Evolutionary conservation across 2,329 filamentous ascomycete species (phyloP).

Genomic region (Chrysoporthe austroafricana): DNA sequence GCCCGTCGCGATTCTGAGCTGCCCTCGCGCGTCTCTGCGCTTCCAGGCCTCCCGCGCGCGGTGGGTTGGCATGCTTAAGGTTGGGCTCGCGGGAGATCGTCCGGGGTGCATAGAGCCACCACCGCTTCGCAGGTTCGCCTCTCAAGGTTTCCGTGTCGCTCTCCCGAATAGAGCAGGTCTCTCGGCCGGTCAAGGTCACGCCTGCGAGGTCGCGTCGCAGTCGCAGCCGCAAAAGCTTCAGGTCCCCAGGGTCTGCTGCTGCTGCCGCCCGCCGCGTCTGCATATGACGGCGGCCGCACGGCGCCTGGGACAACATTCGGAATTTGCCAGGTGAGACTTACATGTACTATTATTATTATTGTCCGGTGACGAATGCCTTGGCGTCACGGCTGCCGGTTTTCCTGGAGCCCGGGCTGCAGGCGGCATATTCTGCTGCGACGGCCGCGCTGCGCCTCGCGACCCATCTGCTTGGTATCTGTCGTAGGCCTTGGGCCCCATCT

Average conservation of each 20-base stretch:
- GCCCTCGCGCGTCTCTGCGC: neutral
- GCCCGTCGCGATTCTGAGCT: neutral
- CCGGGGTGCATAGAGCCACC: neutral
- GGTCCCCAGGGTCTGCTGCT: neutral
- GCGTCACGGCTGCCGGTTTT: neutral
- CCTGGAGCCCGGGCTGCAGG: neutral
- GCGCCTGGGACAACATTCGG: neutral
- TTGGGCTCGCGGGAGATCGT: conserved; percentile 7
- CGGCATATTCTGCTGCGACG: neutral
- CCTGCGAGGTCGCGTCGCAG: neutral
- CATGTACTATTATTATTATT: neutral
- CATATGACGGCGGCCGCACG: neutral
- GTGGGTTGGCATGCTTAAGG: neutral
- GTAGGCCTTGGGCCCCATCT: neutral
- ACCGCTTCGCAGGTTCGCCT: neutral
- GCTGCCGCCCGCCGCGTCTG: neutral
- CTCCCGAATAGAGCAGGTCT: neutral
- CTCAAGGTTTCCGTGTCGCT: neutral
- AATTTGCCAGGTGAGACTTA: conserved; percentile 8
- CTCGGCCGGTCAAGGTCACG: neutral
- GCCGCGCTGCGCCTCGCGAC: conserved; percentile 8
- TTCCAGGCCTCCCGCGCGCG: too few species aligned
- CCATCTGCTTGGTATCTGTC: neutral
- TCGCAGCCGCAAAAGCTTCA: conserved; percentile 11
- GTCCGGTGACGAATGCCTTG: neutral